These are phyloP conservation scores for Lepiota subincarnata DNA, from an alignment of 768 basidiomycete species.

Conservation along the genomic window DNA sequence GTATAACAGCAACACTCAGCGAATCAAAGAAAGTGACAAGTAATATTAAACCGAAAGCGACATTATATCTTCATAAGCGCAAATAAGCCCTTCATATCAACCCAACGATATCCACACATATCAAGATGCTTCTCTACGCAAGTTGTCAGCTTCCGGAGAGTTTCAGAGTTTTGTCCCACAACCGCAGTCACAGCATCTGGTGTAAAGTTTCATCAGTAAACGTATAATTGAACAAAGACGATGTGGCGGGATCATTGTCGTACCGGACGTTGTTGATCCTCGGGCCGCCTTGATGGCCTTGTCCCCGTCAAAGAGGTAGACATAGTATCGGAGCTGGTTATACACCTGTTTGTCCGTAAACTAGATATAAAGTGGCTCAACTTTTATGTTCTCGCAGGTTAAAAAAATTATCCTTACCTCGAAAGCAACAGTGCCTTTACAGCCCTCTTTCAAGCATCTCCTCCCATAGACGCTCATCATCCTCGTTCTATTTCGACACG, in stretches of 20 bases:
- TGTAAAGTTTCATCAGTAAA: not conserved
- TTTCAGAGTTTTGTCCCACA: conserved; percentile 40
- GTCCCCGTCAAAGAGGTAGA: conserved; percentile 70
- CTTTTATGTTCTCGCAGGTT: not conserved
- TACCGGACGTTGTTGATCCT: conserved; percentile 41
- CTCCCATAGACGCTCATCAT: conserved; percentile 93
- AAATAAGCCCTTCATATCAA: conserved; percentile 77
- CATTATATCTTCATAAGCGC: conserved; percentile 67
- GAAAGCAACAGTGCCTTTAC: conserved; percentile 65
- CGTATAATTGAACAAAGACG: not conserved
- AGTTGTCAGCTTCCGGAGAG: conserved; percentile 48
- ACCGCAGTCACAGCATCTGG: conserved; percentile 57
- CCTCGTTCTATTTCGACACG: conserved; percentile 81
- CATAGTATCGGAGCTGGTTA: conserved; percentile 84
- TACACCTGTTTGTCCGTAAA: conserved; percentile 85
- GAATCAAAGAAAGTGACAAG: too few species aligned
- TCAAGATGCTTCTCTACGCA: conserved; percentile 80
- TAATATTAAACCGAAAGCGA: not conserved
- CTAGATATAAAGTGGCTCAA: conserved; percentile 32
- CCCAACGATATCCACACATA: conserved; percentile 86
- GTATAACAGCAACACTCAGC: too few species aligned
- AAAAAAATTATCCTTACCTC: conserved; percentile 49
- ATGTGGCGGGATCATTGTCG: conserved; percentile 13
- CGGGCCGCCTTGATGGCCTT: conserved; percentile 52
- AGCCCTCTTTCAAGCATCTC: conserved; percentile 67